These are phyloP conservation scores for Aurinia saxatilis DNA, from an alignment of 345 rosid genomes.

Conservation along the genomic window DNA sequence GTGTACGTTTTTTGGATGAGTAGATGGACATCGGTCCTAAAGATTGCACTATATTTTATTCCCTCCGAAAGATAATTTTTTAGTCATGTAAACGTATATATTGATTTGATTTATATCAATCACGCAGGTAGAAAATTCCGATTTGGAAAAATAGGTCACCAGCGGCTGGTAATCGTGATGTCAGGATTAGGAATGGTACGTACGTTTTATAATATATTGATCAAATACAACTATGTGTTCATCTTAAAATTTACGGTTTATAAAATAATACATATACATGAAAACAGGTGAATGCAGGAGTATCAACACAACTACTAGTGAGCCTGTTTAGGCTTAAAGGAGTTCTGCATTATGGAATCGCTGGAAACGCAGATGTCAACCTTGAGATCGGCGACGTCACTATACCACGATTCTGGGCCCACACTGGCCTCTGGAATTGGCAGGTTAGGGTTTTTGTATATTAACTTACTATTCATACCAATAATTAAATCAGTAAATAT, in stretches of 20 bases:
- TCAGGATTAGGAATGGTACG: constrained; percentile 61
- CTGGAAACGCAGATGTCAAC: constrained; percentile 59
- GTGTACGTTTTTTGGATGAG: too few relatives aligned
- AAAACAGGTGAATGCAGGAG: constrained; percentile 74
- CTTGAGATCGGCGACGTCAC: constrained; percentile 62
- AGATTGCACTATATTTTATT: too few relatives aligned
- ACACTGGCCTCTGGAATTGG: constrained; percentile 75
- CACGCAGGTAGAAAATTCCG: constrained; percentile 59
- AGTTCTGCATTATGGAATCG: constrained; percentile 68
- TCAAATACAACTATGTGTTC: not conserved
- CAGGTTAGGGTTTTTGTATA: constrained; percentile 47
- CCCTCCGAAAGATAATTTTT: too few relatives aligned
- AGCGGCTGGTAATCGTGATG: constrained; percentile 51
- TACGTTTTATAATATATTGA: too few relatives aligned
- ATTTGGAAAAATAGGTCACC: constrained; percentile 34
- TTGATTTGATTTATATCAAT: not conserved
- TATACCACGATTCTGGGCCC: constrained; percentile 63
- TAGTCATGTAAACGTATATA: too few relatives aligned
- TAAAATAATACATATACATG: too few relatives aligned
- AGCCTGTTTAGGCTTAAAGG: constrained; percentile 53
- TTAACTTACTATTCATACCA: too few relatives aligned
- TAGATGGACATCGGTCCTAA: too few relatives aligned
- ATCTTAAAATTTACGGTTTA: too few relatives aligned
- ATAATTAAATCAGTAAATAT: too few relatives aligned
- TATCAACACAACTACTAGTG: constrained; percentile 47